Percentiles rank a stretch among this genome's conserved stretches.
These are phyloP conservation scores for Boletus rubroflammeus DNA, from an alignment of 768 basidiomycete species.

Conservation along the genomic window DNA sequence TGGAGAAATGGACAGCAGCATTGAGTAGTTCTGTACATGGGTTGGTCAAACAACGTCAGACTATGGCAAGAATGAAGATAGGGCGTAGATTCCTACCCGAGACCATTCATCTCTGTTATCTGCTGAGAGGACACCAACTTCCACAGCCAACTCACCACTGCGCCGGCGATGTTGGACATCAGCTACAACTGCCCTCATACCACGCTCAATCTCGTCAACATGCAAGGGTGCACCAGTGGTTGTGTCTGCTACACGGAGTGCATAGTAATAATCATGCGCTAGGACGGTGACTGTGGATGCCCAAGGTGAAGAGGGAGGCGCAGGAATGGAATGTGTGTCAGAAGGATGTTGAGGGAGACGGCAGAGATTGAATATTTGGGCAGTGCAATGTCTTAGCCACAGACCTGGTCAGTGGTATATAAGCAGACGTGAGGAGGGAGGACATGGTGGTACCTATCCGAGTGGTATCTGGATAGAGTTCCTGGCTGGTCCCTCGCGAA, in stretches of 20 bases:
- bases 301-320: slow-evolving; percentile 37
- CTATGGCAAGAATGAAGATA: not conserved
- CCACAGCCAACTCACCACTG: slow-evolving; percentile 53
- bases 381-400: slow-evolving; percentile 58
- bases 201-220: slow-evolving; percentile 41
- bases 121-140: slow-evolving; percentile 70
- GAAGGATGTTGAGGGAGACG: slow-evolving; percentile 68
- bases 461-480: slow-evolving; percentile 65
- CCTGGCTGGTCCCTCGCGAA: slow-evolving; percentile 46
- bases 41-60: not conserved
- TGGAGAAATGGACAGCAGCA: slow-evolving; percentile 65
- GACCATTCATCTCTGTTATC: slow-evolving; percentile 85
- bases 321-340: slow-evolving; percentile 54
- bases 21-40: slow-evolving; percentile 53
- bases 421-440: not conserved
- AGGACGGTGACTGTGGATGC: slow-evolving; percentile 61
- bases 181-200: slow-evolving; percentile 41
- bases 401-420: slow-evolving; percentile 37
- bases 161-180: slow-evolving; percentile 57
- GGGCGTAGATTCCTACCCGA: slow-evolving; percentile 42
- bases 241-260: slow-evolving; percentile 55
- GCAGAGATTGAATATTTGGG: slow-evolving; percentile 70
- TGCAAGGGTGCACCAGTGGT: slow-evolving; percentile 30
- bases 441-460: slow-evolving; percentile 52
- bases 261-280: slow-evolving; percentile 76